phyloP scores from a whole-genome alignment of 2,329 filamentous ascomycete species.

The Xylariaceae sp. region DNA sequence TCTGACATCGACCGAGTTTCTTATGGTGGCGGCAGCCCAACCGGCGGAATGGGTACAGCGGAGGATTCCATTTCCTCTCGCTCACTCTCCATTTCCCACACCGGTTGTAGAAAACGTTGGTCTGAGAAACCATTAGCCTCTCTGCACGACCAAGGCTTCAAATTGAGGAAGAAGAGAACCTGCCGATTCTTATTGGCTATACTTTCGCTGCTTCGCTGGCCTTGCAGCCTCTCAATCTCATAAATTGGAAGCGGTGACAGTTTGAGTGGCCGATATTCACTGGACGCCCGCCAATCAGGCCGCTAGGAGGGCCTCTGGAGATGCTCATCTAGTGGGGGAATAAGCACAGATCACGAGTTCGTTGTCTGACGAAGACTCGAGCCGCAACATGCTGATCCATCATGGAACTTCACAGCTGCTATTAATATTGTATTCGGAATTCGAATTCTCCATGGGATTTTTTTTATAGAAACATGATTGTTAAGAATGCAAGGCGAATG shows the following conservation, averaged over 20 bases:
- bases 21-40: constrained; percentile 16
- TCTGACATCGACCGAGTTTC: constrained; percentile 13
- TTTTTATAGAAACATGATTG: background rate
- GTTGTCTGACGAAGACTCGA: constrained; percentile 38
- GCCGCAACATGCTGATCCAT: constrained; percentile 34
- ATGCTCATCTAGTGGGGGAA: constrained; percentile 33
- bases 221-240: constrained; percentile 36
- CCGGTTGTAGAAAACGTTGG: no score
- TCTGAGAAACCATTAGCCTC: constrained; percentile 40
- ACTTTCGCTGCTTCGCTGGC: constrained; percentile 35
- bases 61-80: background rate
- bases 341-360: constrained; percentile 47
- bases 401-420: constrained; percentile 19
- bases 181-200: constrained; percentile 35
- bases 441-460: background rate
- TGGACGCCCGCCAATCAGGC: constrained; percentile 43
- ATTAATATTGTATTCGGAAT: background rate
- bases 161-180: constrained; percentile 23
- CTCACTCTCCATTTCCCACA: constrained; percentile 3
- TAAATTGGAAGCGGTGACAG: constrained; percentile 35
- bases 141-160: constrained; percentile 32
- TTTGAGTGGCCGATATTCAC: constrained; percentile 40
- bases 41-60: background rate
- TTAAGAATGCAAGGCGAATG: constrained; percentile 11
- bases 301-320: constrained; percentile 31